Evolutionary conservation across 768 basidiomycete species (phyloP).

Genomic region (Nidularia pulvinata): DNA sequence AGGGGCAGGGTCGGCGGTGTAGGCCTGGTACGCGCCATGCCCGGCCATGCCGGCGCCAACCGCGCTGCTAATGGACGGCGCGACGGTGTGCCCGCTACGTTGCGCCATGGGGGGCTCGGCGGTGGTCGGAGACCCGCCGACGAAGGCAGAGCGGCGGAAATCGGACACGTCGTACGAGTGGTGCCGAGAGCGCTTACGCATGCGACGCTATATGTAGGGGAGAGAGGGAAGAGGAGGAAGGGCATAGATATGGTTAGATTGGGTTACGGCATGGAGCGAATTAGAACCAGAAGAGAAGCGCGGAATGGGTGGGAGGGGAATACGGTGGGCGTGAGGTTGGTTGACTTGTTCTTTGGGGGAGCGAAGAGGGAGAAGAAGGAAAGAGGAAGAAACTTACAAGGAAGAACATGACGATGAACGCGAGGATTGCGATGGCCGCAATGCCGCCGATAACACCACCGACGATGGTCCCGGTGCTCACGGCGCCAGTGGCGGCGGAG

Average conservation of each 20-base stretch:
- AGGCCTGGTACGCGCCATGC: conserved; percentile 34
- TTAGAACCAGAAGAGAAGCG: no score
- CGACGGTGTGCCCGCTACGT: conserved; percentile 18
- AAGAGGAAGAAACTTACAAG: conserved; percentile 24
- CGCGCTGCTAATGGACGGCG: conserved; percentile 25
- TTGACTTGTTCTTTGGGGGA: no score
- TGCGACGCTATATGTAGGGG: conserved; percentile 43
- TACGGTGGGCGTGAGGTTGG: no score
- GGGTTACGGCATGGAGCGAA: no score
- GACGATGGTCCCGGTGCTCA: conserved; percentile 40
- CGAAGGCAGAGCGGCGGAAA: conserved; percentile 23
- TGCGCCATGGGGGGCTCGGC: conserved; percentile 21
- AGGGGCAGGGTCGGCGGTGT: conserved; percentile 30
- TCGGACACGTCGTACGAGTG: conserved; percentile 32
- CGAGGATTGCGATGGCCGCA: conserved; percentile 28
- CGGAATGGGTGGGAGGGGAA: no score
- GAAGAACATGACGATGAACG: conserved; percentile 35
- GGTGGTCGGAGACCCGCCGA: conserved; percentile 19
- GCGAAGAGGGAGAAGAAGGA: background rate
- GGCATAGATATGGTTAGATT: conserved; percentile 1
- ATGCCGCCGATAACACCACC: conserved; percentile 37
- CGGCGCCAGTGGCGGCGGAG: conserved; percentile 4
- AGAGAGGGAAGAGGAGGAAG: background rate
- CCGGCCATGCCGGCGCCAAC: conserved; percentile 36
- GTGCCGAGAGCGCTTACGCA: conserved; percentile 23